phyloP scores from a whole-genome alignment of 768 basidiomycete species.

The Russula earlei region DNA sequence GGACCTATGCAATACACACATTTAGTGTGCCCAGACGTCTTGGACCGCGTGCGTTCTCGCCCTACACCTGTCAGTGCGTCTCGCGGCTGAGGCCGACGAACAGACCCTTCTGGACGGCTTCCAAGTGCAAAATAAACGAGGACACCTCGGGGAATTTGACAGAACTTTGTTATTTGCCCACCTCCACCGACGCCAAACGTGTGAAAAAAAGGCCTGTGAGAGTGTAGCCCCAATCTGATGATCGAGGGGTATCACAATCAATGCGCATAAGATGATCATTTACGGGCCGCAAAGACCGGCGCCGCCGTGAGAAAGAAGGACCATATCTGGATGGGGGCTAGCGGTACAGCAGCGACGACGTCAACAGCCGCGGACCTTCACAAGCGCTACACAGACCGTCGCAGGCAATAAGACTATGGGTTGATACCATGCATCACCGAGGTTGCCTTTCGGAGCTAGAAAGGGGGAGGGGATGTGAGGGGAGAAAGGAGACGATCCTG shows the following conservation, averaged over 20 bases:
- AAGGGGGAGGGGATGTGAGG: background rate
- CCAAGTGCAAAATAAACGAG: background rate
- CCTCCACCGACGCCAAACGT: background rate
- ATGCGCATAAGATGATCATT: background rate
- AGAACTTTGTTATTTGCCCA: slow-evolving; percentile 10
- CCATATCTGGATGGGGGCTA: background rate
- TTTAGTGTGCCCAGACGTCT: background rate
- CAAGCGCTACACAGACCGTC: background rate
- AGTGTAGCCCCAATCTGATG: background rate
- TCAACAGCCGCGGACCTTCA: slow-evolving; percentile 9
- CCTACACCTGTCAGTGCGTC: background rate
- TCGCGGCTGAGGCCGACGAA: background rate
- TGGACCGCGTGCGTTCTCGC: background rate
- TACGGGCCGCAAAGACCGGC: background rate
- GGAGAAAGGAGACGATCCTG: slow-evolving; percentile 8
- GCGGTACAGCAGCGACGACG: background rate
- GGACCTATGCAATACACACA: background rate
- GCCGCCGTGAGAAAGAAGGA: slow-evolving; percentile 8
- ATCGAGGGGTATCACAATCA: slow-evolving; percentile 6
- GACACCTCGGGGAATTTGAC: background rate
- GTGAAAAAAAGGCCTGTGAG: slow-evolving; percentile 4
- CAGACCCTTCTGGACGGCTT: background rate
- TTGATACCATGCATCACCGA: background rate
- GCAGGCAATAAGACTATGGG: background rate
- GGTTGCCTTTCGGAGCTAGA: slow-evolving; percentile 6